These are phyloP conservation scores for Lignosus rhinocerotis DNA, from an alignment of 1,284 basidiomycete species.

Conservation along the genomic window DNA sequence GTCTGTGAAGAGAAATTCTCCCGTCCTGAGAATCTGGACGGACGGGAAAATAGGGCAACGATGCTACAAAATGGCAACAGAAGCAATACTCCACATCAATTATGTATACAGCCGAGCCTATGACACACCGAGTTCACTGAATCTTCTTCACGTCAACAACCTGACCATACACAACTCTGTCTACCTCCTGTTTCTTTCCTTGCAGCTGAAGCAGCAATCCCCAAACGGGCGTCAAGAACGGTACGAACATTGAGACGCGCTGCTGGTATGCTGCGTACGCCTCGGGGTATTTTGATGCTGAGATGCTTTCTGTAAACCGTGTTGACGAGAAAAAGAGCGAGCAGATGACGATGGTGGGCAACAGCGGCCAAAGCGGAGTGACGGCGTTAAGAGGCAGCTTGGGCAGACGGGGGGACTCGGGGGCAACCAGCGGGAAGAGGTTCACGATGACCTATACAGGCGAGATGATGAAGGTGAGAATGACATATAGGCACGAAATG, in stretches of 20 bases:
- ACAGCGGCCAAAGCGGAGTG: constrained; percentile 42
- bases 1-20: too few species aligned
- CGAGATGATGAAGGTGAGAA: background rate
- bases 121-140: constrained; percentile 17
- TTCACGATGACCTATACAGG: constrained; percentile 60
- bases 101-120: background rate
- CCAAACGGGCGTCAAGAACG: constrained; percentile 50
- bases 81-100: background rate
- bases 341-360: constrained; percentile 61
- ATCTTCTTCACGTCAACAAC: constrained; percentile 25
- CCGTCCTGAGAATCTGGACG: too few species aligned
- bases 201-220: constrained; percentile 37
- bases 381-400: constrained; percentile 30
- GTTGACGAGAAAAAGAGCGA: constrained; percentile 76
- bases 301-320: constrained; percentile 79
- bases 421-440: constrained; percentile 61
- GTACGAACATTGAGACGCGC: constrained; percentile 84
- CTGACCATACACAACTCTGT: constrained; percentile 45
- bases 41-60: too few species aligned
- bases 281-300: constrained; percentile 71
- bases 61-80: background rate
- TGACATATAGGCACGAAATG: background rate
- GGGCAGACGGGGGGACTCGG: constrained; percentile 41
- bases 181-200: constrained; percentile 39
- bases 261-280: constrained; percentile 73